phyloP scores from a whole-genome alignment of 2,329 filamentous ascomycete genomes.

The Aureobasidium zeae region DNA sequence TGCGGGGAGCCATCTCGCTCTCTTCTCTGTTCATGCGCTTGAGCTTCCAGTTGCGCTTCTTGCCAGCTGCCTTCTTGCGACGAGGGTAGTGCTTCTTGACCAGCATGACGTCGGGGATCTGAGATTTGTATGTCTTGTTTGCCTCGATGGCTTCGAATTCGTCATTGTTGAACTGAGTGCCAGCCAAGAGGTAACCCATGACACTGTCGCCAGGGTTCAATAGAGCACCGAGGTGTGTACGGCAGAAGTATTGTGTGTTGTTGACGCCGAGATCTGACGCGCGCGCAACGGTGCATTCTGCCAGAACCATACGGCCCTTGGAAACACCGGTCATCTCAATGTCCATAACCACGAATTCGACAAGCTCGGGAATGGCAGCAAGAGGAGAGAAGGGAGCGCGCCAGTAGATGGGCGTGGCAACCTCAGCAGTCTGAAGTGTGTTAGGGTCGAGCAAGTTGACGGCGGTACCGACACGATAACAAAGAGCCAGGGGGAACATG shows the following conservation, averaged over 20 bases:
- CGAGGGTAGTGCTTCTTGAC: conserved; percentile 95
- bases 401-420: conserved; percentile 81
- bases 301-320: conserved; percentile 73
- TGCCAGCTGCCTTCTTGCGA: conserved; percentile 54
- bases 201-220: conserved; percentile 84
- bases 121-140: conserved; percentile 64
- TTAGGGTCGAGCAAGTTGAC: conserved; percentile 84
- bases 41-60: conserved; percentile 75
- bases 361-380: conserved; percentile 72
- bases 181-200: conserved; percentile 85
- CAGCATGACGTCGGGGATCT: conserved; percentile 82
- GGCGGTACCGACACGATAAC: conserved; percentile 78
- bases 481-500: conserved; percentile 76
- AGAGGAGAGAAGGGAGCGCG: conserved; percentile 75
- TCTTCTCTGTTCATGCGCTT: conserved; percentile 90
- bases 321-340: conserved; percentile 63
- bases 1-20: conserved; percentile 74
- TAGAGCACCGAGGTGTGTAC: conserved; percentile 80
- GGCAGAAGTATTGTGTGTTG: conserved; percentile 77
- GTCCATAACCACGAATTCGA: conserved; percentile 91
- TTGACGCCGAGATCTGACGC: conserved; percentile 80
- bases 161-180: conserved; percentile 85
- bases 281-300: conserved; percentile 79
- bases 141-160: conserved; percentile 75
- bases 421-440: conserved; percentile 82